Evolutionary conservation across 768 basidiomycete genomes (phyloP).

Genomic region (Mycena metata): DNA sequence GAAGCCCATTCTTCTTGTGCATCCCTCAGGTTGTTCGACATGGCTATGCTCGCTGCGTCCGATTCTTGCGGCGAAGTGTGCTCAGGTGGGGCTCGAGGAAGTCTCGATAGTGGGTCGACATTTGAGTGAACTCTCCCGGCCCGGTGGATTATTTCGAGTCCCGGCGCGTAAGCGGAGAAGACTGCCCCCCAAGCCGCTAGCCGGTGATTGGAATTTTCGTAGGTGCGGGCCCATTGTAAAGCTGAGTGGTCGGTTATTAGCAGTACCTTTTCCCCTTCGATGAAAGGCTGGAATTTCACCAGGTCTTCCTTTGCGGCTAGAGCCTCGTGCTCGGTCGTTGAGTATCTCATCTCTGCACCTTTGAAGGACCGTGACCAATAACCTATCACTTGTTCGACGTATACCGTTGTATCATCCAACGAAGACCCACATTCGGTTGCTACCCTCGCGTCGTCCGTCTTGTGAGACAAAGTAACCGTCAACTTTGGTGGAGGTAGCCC

Average conservation of each 20-base stretch:
- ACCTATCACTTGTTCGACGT: constrained; percentile 37
- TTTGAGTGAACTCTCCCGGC: constrained; percentile 18
- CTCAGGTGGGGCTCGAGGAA: not conserved
- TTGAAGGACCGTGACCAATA: constrained; percentile 43
- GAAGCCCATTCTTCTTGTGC: not conserved
- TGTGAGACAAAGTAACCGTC: not conserved
- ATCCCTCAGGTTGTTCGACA: not conserved
- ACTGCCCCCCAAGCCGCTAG: constrained; percentile 44
- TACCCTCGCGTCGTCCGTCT: too few species aligned
- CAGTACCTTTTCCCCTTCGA: constrained; percentile 45
- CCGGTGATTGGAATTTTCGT: constrained; percentile 26
- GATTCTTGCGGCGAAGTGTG: not conserved
- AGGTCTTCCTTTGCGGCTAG: constrained; percentile 45
- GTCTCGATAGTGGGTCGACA: constrained; percentile 21
- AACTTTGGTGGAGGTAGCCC: not conserved
- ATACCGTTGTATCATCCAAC: not conserved
- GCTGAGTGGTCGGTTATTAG: constrained; percentile 33
- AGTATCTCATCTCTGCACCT: constrained; percentile 43
- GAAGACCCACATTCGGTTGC: too few species aligned
- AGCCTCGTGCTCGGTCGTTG: constrained; percentile 46
- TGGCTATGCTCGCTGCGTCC: not conserved
- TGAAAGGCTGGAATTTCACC: constrained; percentile 46
- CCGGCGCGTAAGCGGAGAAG: constrained; percentile 33
- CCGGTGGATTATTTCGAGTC: constrained; percentile 18
- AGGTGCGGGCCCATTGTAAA: constrained; percentile 24